Evolutionary conservation across 352 stramenopile genomes (phyloP).

Genomic region (Phytophthora kernoviae): DNA sequence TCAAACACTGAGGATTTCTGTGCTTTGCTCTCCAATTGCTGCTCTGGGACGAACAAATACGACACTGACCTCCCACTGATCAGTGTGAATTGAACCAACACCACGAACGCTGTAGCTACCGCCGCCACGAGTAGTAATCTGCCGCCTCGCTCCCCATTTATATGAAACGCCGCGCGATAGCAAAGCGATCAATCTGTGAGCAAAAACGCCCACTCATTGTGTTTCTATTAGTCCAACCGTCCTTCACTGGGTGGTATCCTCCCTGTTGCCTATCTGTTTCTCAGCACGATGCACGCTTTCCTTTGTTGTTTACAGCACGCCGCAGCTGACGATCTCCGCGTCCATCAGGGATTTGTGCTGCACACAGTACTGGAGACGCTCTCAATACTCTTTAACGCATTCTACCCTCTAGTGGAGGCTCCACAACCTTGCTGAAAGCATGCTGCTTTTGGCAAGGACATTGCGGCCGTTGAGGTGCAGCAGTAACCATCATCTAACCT

Average conservation of each 20-base stretch:
- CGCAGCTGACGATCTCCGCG: conserved; percentile 81
- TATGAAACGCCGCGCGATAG: too few relatives aligned
- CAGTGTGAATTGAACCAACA: conserved; percentile 56
- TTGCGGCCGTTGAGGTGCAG: conserved; percentile 89
- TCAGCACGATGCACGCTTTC: conserved; percentile 6
- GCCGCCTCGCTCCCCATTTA: conserved; percentile 32
- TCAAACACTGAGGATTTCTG: conserved; percentile 43
- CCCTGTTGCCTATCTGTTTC: conserved; percentile 23
- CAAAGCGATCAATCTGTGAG: conserved; percentile 7
- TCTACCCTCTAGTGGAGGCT: too few relatives aligned
- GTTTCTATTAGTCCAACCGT: conserved; percentile 41
- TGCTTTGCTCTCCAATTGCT: conserved; percentile 17
- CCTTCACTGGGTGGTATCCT: conserved; percentile 11
- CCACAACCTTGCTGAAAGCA: conserved; percentile 87
- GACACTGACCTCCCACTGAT: conserved; percentile 42
- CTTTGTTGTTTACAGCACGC: conserved; percentile 60
- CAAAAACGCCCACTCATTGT: conserved; percentile 22
- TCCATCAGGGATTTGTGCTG: conserved; percentile 83
- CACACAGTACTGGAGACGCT: conserved; percentile 82
- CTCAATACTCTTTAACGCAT: conserved; percentile 85
- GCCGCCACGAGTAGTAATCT: conserved; percentile 43
- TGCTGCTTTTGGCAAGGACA: too few relatives aligned
- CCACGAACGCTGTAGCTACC: conserved; percentile 40
- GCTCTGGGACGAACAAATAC: conserved; percentile 33
- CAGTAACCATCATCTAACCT: too few relatives aligned